Evolutionary conservation across 495 filamentous ascomycete genomes (phyloP), one percentile per base, ranked within the genome.

Genomic region (Hyaloscypha bicolor): DNA sequence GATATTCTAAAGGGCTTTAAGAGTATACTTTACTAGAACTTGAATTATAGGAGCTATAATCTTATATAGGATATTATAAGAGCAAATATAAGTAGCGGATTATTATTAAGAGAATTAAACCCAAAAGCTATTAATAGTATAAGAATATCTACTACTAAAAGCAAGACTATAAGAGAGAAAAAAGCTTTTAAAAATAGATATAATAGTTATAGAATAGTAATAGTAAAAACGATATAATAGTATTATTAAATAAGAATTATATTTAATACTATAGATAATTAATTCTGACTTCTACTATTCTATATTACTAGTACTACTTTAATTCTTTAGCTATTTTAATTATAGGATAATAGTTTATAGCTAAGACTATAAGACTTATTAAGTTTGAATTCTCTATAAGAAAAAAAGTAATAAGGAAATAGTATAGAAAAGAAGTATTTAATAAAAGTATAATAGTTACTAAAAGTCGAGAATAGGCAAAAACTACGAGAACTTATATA

Each of bases 401-500:
- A 3, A 4, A 45, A 6, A 63, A 53, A 51, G 60, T 29, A 35
- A 63, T 3, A 37, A 63, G 5, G 60, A 37, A 63, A 63, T 37
- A 52, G 6, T 63, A 35, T 52, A 5, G 60, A 63, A 63, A 63
- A 63, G 60, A 51, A 56, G 60, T 6, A 37, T 63, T 25, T 35
- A 63, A 63, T 51, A 37, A 37, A 63, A 37, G 31, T 63, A 35
- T 35, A 35, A 63, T 63, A 35, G 60, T 48, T 63, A 32, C 60
- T 63, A 25, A 35, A 33, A 30, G 58, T 61, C 58, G 53, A 56
- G 53, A 21, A 3, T 56, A 30, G 6, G 57, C 5, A 30, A 6
- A 60, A 60, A 60, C 57, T 60, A 22, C 57, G 57, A 60, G 57
- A 60, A 56, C 57, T 60, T 60, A 60, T 60, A 30, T 60, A 60